Evolutionary conservation across 306 rosid genomes (phyloP).

Genomic region (Begonia fuchsioides): DNA sequence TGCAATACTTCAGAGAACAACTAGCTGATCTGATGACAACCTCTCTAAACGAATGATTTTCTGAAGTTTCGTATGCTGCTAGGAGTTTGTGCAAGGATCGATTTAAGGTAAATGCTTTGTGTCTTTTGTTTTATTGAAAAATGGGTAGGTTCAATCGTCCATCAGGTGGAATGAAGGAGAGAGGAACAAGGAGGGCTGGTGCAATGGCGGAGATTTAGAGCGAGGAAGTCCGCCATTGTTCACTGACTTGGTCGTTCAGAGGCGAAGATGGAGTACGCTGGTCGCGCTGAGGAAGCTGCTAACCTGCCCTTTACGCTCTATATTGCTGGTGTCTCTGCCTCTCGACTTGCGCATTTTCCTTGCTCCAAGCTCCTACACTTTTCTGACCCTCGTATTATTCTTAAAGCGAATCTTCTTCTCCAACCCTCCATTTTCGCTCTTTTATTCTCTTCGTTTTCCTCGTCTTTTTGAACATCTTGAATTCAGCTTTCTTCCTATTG

Average conservation of each 20-base stretch:
- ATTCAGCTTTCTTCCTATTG: too few species aligned
- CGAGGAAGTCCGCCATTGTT: background rate
- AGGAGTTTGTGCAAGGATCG: too few species aligned
- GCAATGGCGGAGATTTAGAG: slow-evolving; percentile 2
- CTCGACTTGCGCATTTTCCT: slow-evolving; percentile 43
- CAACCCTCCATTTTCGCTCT: background rate
- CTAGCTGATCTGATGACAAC: too few species aligned
- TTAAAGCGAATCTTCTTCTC: slow-evolving; percentile 31
- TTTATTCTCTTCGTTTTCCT: background rate
- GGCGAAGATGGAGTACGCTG: slow-evolving; percentile 31
- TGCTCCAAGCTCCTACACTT: slow-evolving; percentile 33
- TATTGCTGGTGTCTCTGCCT: slow-evolving; percentile 45
- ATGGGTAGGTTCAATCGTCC: too few species aligned
- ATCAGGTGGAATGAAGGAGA: too few species aligned
- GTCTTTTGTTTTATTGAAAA: too few species aligned
- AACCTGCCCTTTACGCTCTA: slow-evolving; percentile 41
- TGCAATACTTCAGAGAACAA: too few species aligned
- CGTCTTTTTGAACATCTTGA: too few species aligned
- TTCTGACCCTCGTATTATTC: slow-evolving; percentile 44
- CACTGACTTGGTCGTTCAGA: background rate
- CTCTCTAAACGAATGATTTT: too few species aligned
- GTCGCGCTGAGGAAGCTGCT: slow-evolving; percentile 43
- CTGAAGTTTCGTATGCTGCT: too few species aligned
- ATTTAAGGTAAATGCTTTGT: too few species aligned
- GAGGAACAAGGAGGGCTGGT: too few species aligned